Base-by-base conservation (phyloP, 345 rosid genomes). In the Odontarrhena argentea region DNA sequence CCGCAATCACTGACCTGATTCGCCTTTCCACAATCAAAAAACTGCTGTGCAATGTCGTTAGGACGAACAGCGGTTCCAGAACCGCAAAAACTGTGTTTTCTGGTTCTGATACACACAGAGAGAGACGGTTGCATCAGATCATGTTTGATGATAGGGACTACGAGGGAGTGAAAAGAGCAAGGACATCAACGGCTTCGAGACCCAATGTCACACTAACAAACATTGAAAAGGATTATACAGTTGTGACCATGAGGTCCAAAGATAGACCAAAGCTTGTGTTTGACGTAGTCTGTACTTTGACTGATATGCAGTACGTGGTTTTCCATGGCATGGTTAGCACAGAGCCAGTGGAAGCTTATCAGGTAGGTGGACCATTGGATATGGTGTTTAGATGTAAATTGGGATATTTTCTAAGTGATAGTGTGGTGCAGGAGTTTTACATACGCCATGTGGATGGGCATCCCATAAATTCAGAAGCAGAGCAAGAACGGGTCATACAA, bases 71-170 rank as follows among this genome's bases (percentile, higher is more conserved):
- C 71, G 91, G 87, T 64, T 73, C 80, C 55, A 84, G 82, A 49
- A 67, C 81, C 5, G 94, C 87, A 8, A 88, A 83, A 69, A 84
- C 79, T 25, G 81, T 67, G 11, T 78, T 88, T 70, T 84, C 97
- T 15, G 73, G 86, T 56, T 86, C 89, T 15, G 87, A 81, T 13
- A 79, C 79, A 69, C 86, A 85, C 59, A 78, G 84, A 65, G 96
- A 83, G 69, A 85, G 97, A 69, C 84, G 97, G 71, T 75, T 91
- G 80, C 97, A 91, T 85, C 96, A 92, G 81, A 87, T 89, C 68
- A 87, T 92, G 96, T 83, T 89, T 48, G 96, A 88, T 9, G 96
- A 87, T 61, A 80, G 98, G 79, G 98, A 92, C 68, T 92, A 89
- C 64, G 93, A 89, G 70, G 86, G 85, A 74, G 78, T 74, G 44